phyloP scores from a whole-genome alignment of 176 grass and related monocot genomes.

The Bothriochloa decipiens region DNA sequence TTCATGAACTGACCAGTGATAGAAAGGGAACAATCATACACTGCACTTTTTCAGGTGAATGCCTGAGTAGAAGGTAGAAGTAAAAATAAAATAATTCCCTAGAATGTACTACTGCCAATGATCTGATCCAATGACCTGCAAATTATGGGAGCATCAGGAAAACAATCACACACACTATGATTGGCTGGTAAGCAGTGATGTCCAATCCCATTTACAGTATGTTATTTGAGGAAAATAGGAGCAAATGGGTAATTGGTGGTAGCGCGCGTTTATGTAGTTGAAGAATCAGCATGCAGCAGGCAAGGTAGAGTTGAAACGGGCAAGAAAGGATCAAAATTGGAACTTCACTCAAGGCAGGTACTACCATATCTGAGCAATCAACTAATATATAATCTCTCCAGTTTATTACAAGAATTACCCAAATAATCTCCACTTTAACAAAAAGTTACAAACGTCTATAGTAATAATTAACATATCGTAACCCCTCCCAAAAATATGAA shows the following conservation, averaged over 20 bases:
- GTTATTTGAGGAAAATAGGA: background rate
- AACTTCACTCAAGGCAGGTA: background rate
- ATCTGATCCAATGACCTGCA: slow-evolving; percentile 22
- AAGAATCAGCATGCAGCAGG: background rate
- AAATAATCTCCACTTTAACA: slow-evolving; percentile 29
- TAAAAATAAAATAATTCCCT: background rate
- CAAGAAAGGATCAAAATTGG: background rate
- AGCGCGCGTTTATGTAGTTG: background rate
- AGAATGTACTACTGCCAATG: background rate
- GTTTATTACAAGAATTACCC: slow-evolving; percentile 38
- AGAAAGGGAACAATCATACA: background rate
- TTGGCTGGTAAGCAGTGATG: background rate
- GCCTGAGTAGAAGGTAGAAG: slow-evolving; percentile 2
- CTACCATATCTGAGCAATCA: background rate
- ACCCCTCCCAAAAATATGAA: slow-evolving; percentile 7
- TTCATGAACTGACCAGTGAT: background rate
- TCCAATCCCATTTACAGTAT: background rate
- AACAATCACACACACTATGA: slow-evolving; percentile 32
- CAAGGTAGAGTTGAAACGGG: slow-evolving; percentile 2
- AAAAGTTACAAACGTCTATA: slow-evolving; percentile 30
- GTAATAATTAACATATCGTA: background rate
- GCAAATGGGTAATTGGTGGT: background rate
- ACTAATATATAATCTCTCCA: background rate
- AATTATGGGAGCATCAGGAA: slow-evolving; percentile 11
- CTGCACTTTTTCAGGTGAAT: slow-evolving; percentile 32